Evolutionary conservation across 2,329 filamentous ascomycete genomes (phyloP).

Genomic region (Elsinoe fawcettii): DNA sequence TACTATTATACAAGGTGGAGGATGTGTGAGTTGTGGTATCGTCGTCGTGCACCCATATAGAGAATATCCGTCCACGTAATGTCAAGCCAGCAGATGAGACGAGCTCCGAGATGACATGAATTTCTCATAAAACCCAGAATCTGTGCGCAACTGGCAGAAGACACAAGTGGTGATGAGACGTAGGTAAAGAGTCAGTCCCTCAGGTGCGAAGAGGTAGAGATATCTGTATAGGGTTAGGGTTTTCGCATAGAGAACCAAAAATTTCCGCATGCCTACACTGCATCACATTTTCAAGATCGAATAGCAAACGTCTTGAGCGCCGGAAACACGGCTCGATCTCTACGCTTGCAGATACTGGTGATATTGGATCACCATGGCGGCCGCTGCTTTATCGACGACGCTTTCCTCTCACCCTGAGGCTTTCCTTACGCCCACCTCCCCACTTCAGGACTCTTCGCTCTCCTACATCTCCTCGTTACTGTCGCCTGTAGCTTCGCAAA

Average conservation of each 20-base stretch:
- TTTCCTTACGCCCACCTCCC: constrained; percentile 66
- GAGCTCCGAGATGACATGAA: too few relatives aligned
- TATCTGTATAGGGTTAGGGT: neutral
- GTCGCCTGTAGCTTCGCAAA: constrained; percentile 65
- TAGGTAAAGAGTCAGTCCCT: neutral
- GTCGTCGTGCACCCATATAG: neutral
- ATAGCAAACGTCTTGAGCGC: neutral
- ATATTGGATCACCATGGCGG: constrained; percentile 1
- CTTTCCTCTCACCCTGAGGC: constrained; percentile 45
- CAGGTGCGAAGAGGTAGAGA: neutral
- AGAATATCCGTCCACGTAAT: too few relatives aligned
- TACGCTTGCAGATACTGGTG: too few relatives aligned
- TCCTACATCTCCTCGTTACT: constrained; percentile 71
- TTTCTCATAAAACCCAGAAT: too few relatives aligned
- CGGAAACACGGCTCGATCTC: too few relatives aligned
- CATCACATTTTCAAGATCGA: neutral
- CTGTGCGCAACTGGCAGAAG: too few relatives aligned
- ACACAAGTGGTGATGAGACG: too few relatives aligned
- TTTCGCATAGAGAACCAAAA: neutral
- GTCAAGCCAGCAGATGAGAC: too few relatives aligned
- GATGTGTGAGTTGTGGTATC: neutral
- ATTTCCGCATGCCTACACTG: neutral
- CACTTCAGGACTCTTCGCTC: constrained; percentile 62
- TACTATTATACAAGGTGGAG: neutral
- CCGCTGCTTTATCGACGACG: neutral